Evolutionary conservation across 2,329 filamentous ascomycete species (phyloP).

Genomic region (Pyrenophora seminiperda): DNA sequence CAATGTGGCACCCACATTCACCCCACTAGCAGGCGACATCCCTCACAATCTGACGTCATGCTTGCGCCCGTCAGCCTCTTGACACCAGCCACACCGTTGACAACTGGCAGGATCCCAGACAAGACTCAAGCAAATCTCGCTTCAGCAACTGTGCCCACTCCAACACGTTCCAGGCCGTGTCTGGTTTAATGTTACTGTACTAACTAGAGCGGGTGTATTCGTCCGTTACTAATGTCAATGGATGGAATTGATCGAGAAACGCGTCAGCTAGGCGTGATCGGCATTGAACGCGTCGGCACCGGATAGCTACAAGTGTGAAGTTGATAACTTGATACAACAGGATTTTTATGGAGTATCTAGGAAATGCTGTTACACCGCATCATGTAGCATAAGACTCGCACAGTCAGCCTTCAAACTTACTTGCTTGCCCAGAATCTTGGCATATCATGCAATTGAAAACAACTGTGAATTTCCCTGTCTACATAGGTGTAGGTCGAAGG

Average conservation of each 20-base stretch:
- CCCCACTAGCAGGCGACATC: conserved; percentile 30
- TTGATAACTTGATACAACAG: not conserved
- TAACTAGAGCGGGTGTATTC: conserved; percentile 9
- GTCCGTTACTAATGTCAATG: conserved; percentile 1
- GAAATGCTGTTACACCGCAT: not conserved
- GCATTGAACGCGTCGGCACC: conserved; percentile 9
- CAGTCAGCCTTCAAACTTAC: not conserved
- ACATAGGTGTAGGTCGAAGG: too few relatives aligned
- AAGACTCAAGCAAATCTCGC: not conserved
- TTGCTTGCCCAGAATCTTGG: not conserved
- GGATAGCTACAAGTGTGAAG: not conserved
- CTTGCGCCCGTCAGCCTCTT: conserved; percentile 21
- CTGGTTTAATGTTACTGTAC: not conserved
- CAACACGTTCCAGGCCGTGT: conserved; percentile 10
- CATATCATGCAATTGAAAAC: not conserved
- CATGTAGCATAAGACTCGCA: not conserved
- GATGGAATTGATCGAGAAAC: conserved; percentile 6
- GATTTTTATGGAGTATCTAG: not conserved
- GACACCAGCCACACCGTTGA: not conserved
- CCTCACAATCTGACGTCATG: conserved; percentile 42
- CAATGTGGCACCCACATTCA: conserved; percentile 36
- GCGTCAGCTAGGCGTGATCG: conserved; percentile 12
- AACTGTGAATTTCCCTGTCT: too few relatives aligned
- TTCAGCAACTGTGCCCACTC: conserved; percentile 1
- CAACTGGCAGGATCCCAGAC: not conserved